Base-by-base conservation (phyloP, 768 basidiomycete genomes). In the Lentinula sp. region DNA sequence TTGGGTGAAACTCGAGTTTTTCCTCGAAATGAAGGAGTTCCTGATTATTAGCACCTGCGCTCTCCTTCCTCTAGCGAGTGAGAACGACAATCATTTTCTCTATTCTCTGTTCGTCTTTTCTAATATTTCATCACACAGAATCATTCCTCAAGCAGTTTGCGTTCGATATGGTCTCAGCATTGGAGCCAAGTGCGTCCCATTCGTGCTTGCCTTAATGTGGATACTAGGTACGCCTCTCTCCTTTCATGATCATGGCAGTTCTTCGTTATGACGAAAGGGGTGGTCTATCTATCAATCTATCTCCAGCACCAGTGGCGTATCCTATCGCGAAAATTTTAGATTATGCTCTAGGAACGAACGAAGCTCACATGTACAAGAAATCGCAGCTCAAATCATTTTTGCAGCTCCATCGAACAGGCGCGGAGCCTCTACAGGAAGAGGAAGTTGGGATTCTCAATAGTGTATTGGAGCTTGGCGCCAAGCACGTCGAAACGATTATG, bases 311-410 rank as follows among this genome's bases (percentile, higher is more conserved):
- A 5, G 76, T 95, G 63, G 92, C 93, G 0, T 95, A 80, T 71
- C 91, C 91, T 3, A 87, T 87, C 59, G 89, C 89, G 28, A 87
- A 87, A 65, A 74, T 98, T 0, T 84, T 99, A 35, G 96, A 98
- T 70, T 77, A 73, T 54, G 82, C 88, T 3, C 83, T 98, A 2
- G 96, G 96, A 23, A 78, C 77, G 3, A 80, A 87, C 64, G 90
- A 91, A 65, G 78, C 75, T 0, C 78, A 84, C 46, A 89, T 87
- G 0, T 93, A 93, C 75, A 91, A 91, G 68, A 93, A 92, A 70
- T 88, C 89, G 0, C 85, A 88, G 61, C 78, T 89, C 46, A 88
- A 87, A 65, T 86, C 86, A 0, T 92, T 93, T 74, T 78, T 93
- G 13, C 85, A 87, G 58, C 90, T 92, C 68, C 89, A 92, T 67